Conservation (phyloP, 2,329 filamentous ascomycete genomes). For the Lecanicillium sp. region DNA sequence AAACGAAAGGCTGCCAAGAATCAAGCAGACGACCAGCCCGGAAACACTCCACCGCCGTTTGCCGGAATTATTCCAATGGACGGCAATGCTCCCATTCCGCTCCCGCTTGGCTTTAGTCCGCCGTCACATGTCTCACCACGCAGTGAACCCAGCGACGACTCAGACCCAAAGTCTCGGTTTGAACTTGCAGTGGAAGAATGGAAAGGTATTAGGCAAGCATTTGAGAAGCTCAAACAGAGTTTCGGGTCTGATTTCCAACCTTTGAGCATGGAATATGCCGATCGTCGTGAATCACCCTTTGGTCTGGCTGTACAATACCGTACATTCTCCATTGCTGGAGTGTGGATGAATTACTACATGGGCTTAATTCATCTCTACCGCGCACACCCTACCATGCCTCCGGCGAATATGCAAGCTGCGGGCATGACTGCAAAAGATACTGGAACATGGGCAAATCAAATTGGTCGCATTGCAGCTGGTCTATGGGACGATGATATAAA, state of each 20-base stretch:
- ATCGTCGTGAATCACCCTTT: conserved; percentile 62
- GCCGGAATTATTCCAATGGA: conserved; percentile 47
- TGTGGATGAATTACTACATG: conserved; percentile 86
- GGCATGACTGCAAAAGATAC: conserved; percentile 69
- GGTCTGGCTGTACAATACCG: conserved; percentile 74
- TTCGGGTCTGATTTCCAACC: conserved; percentile 72
- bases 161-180: conserved; percentile 56
- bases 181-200: conserved; percentile 70
- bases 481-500: conserved; percentile 45
- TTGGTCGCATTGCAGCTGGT: conserved; percentile 75
- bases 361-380: conserved; percentile 75
- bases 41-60: conserved; percentile 25
- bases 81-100: conserved; percentile 40
- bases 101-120: conserved; percentile 48
- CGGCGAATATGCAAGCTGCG: conserved; percentile 79
- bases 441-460: conserved; percentile 58
- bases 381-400: conserved; percentile 82
- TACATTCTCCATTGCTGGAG: conserved; percentile 75
- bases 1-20: conserved; percentile 55
- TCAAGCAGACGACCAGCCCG: conserved; percentile 17
- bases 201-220: conserved; percentile 63
- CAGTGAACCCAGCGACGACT: conserved; percentile 37
- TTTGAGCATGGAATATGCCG: conserved; percentile 58
- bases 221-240: conserved; percentile 55
- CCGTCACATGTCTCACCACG: conserved; percentile 35